Percentiles rank a stretch among this genome's conserved stretches.
Conservation (phyloP, 2,329 filamentous ascomycete species). For the Fusarium pininemorale region DNA sequence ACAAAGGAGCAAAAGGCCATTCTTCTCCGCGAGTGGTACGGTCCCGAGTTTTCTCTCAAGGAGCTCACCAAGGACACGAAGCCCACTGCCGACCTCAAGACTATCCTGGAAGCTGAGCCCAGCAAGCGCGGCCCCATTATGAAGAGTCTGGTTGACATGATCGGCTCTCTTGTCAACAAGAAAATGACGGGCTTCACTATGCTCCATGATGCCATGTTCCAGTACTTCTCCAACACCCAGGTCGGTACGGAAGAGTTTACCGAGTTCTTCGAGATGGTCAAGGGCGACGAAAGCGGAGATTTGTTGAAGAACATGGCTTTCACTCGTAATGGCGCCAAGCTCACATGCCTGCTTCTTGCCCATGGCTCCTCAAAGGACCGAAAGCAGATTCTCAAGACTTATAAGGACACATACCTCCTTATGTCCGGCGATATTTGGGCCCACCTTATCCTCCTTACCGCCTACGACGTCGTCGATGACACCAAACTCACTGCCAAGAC, state of each 20-base stretch:
- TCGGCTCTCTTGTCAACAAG: constrained; percentile 94
- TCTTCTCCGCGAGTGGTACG: constrained; percentile 94
- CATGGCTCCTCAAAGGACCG: constrained; percentile 91
- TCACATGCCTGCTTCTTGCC: constrained; percentile 84
- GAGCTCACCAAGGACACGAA: constrained; percentile 64
- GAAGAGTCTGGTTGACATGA: constrained; percentile 83
- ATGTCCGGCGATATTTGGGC: constrained; percentile 85
- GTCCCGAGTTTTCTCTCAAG: constrained; percentile 88
- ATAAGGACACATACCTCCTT: constrained; percentile 86
- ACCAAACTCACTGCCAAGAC: constrained; percentile 88
- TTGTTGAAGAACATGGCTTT: constrained; percentile 95
- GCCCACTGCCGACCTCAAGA: constrained; percentile 73
- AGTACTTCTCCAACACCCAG: constrained; percentile 87
- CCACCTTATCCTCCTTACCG: constrained; percentile 83
- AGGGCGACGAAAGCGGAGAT: constrained; percentile 90
- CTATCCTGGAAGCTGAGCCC: constrained; percentile 79
- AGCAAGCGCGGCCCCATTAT: constrained; percentile 90
- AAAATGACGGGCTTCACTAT: constrained; percentile 97
- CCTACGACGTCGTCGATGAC: constrained; percentile 93
- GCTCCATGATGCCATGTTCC: constrained; percentile 97
- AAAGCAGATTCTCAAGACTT: constrained; percentile 85
- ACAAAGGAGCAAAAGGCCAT: constrained; percentile 86
- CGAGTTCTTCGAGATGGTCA: constrained; percentile 89
- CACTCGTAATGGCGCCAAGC: constrained; percentile 84
- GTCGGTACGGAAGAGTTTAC: constrained; percentile 81